These are phyloP conservation scores for Marchantia paleacea DNA, from an alignment of 225 moss, liverwort and hornwort species.

Conservation along the genomic window DNA sequence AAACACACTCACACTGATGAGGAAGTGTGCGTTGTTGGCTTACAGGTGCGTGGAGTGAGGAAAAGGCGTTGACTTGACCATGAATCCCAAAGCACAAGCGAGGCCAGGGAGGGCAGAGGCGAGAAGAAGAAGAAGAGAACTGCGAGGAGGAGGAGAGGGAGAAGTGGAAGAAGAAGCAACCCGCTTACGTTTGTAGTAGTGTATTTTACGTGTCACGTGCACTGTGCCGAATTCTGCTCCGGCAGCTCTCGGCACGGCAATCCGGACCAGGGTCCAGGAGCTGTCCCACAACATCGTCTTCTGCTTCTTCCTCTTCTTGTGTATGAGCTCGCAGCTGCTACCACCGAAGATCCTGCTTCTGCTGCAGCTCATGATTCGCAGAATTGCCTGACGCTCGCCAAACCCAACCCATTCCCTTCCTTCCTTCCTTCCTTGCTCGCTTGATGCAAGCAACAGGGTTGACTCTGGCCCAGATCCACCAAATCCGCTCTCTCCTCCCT, in stretches of 20 bases:
- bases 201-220: neutral
- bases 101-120: too few species aligned
- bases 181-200: neutral
- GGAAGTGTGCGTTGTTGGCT: neutral
- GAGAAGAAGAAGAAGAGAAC: neutral
- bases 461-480: neutral
- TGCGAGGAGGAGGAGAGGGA: neutral
- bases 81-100: neutral
- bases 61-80: slow-evolving; percentile 5
- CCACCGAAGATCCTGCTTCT: neutral
- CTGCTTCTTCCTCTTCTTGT: neutral
- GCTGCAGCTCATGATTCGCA: slow-evolving; percentile 1
- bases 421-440: neutral
- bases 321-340: neutral
- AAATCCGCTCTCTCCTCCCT: slow-evolving; percentile 7
- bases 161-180: neutral
- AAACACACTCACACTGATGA: neutral
- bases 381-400: slow-evolving; percentile 2
- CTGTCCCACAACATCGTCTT: neutral
- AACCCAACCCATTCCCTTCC: neutral
- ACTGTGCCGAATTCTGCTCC: slow-evolving; percentile 7
- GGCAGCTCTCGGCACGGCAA: slow-evolving; percentile 1
- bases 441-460: neutral
- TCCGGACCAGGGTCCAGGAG: neutral
- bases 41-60: neutral